phyloP scores from a whole-genome alignment of 192 early-diverging fungal species.

The Entophlyctis luteolus region DNA sequence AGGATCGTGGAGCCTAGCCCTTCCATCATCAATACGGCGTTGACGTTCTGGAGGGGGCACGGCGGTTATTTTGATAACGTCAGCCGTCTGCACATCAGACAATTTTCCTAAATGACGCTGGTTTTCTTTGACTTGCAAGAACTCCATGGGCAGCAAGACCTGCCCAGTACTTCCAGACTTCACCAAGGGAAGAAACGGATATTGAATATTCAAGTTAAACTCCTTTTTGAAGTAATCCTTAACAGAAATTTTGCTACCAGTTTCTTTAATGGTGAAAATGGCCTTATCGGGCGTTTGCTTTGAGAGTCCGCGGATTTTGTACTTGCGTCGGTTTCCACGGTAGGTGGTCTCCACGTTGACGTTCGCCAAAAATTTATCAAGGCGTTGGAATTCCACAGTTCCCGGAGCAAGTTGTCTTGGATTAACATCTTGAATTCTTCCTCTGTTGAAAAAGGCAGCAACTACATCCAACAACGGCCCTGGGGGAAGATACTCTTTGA shows the following conservation, averaged over 20 bases:
- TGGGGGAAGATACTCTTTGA: neutral
- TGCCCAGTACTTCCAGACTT: slow-evolving; percentile 12
- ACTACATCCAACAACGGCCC: slow-evolving; percentile 19
- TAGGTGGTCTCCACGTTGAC: slow-evolving; percentile 10
- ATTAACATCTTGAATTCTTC: slow-evolving; percentile 12
- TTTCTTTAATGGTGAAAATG: neutral
- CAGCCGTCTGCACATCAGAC: slow-evolving; percentile 27
- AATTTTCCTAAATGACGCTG: slow-evolving; percentile 29
- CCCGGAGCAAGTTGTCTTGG: neutral
- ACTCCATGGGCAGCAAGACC: slow-evolving; percentile 31
- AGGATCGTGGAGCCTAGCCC: neutral
- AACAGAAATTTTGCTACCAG: slow-evolving; percentile 5
- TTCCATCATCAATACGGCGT: slow-evolving; percentile 10
- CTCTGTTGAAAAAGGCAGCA: slow-evolving; percentile 18
- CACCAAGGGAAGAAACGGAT: slow-evolving; percentile 3
- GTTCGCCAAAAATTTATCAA: slow-evolving; percentile 17
- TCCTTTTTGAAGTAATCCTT: slow-evolving; percentile 41
- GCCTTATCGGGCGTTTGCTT: slow-evolving; percentile 1
- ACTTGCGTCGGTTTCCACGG: neutral
- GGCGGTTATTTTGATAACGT: slow-evolving; percentile 31
- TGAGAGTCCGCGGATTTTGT: slow-evolving; percentile 16
- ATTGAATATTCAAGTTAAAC: neutral
- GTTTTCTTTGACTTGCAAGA: neutral
- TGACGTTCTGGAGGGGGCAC: slow-evolving; percentile 22
- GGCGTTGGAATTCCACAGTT: slow-evolving; percentile 11